Percentiles rank a stretch among this genome's conserved stretches.
Evolutionary conservation across 2,329 filamentous ascomycete genomes (phyloP).

Genomic region (Fusarium sp.): DNA sequence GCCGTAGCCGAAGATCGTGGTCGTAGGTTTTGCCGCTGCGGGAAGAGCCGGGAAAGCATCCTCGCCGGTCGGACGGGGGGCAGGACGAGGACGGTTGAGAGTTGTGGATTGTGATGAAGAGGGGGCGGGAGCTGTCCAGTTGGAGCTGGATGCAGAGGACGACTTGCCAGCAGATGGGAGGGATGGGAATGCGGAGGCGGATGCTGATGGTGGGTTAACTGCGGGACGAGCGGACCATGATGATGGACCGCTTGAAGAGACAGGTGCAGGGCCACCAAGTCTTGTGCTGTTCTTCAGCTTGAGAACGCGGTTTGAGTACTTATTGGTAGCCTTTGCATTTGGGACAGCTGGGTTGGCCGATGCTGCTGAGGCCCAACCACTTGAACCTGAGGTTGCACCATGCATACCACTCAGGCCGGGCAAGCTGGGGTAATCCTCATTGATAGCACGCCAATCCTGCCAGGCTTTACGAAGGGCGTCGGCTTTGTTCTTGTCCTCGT

Average conservation of each 20-base stretch:
- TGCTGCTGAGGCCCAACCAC: conserved; percentile 70
- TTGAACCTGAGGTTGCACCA: conserved; percentile 66
- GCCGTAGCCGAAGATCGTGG: conserved; percentile 72
- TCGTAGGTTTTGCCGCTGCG: conserved; percentile 75
- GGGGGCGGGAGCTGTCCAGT: conserved; percentile 45
- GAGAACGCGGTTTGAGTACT: conserved; percentile 65
- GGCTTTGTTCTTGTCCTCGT: conserved; percentile 82
- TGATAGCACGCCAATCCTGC: conserved; percentile 95
- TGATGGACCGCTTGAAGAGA: conserved; percentile 34
- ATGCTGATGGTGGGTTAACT: conserved; percentile 24
- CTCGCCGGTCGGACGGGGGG: conserved; percentile 48
- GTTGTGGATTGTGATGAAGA: conserved; percentile 46
- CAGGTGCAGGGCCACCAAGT: conserved; percentile 52
- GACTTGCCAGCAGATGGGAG: conserved; percentile 49
- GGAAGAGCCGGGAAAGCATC: conserved; percentile 88
- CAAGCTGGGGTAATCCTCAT: conserved; percentile 92
- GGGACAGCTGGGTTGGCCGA: conserved; percentile 64
- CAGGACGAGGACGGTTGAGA: conserved; percentile 31
- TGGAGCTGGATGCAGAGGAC: conserved; percentile 44
- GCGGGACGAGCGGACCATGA: conserved; percentile 40
- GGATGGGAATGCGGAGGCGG: conserved; percentile 58
- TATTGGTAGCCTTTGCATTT: conserved; percentile 55
- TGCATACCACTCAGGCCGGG: conserved; percentile 78
- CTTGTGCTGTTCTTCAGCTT: conserved; percentile 69
- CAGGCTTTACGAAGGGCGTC: conserved; percentile 82